Evolutionary conservation across 495 filamentous ascomycete species (phyloP).

Genomic region (Aspergillus taichungensis): DNA sequence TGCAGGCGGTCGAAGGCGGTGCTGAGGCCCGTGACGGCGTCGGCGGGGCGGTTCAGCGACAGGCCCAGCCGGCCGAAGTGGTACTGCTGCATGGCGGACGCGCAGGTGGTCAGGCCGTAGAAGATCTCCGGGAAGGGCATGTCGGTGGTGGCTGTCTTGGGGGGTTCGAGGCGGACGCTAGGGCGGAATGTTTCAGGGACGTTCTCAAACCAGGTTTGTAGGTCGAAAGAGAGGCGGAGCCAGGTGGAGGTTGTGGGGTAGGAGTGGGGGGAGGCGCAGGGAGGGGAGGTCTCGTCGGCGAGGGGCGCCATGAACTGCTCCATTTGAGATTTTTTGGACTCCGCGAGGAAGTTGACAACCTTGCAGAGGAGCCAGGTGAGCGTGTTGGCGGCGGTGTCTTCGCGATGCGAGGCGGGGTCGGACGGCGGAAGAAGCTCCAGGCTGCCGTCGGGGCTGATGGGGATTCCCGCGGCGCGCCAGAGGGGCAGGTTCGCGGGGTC

Average conservation of each 20-base stretch:
- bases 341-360: constrained; percentile 31
- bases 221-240: constrained; percentile 30
- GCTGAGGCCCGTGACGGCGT: constrained; percentile 25
- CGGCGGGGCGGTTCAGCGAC: constrained; percentile 28
- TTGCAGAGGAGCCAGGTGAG: constrained; percentile 30
- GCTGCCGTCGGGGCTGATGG: constrained; percentile 21
- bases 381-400: constrained; percentile 29
- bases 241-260: constrained; percentile 25
- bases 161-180: constrained; percentile 29
- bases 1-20: constrained; percentile 35
- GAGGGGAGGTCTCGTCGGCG: neutral
- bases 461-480: constrained; percentile 31
- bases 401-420: constrained; percentile 8
- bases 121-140: constrained; percentile 34
- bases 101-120: constrained; percentile 25
- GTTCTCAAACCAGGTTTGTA: constrained; percentile 34
- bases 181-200: constrained; percentile 35
- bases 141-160: constrained; percentile 16
- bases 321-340: constrained; percentile 26
- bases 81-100: constrained; percentile 33
- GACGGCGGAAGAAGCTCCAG: constrained; percentile 3
- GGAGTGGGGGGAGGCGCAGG: constrained; percentile 1
- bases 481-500: constrained; percentile 21
- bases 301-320: constrained; percentile 10
- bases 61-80: constrained; percentile 34